Evolutionary conservation across 345 rosid species (phyloP).

Genomic region (Rhodamnia argentea): DNA sequence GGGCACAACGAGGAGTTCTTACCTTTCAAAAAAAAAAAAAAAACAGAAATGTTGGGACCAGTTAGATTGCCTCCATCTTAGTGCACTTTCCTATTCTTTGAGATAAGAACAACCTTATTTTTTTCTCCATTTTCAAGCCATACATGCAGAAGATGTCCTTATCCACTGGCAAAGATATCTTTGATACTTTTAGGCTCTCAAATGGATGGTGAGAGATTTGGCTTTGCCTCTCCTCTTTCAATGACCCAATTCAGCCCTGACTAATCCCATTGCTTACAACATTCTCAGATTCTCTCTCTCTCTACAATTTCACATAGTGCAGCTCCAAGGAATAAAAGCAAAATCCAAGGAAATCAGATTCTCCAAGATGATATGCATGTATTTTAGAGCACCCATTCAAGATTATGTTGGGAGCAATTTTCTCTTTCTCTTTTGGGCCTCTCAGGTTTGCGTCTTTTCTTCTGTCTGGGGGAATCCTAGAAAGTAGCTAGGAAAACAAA

Average conservation of each 20-base stretch:
- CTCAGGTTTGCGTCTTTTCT: constrained; percentile 10
- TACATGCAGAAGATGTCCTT: background rate
- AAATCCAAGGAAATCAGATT: constrained; percentile 16
- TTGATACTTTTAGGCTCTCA: constrained; percentile 33
- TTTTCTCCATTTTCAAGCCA: constrained; percentile 31
- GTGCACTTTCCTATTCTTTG: constrained; percentile 7
- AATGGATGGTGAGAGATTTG: constrained; percentile 27
- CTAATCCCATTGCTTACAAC: background rate
- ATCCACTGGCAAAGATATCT: constrained; percentile 26
- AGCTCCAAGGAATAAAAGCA: constrained; percentile 10
- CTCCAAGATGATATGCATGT: constrained; percentile 5
- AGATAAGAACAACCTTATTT: constrained; percentile 8
- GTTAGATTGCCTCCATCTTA: background rate
- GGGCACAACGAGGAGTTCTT: background rate
- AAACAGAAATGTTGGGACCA: constrained; percentile 17
- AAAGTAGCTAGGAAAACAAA: background rate
- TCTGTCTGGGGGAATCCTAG: constrained; percentile 13
- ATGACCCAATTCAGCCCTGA: constrained; percentile 21
- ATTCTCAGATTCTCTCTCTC: background rate
- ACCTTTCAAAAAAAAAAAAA: background rate
- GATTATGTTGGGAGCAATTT: constrained; percentile 11
- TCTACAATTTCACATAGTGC: background rate
- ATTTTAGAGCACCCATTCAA: background rate
- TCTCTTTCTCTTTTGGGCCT: background rate
- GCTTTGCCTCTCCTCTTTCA: constrained; percentile 33